These are phyloP conservation scores for Camellia lanceoleosa DNA, from an alignment of 148 eudicot genomes.

Conservation along the genomic window DNA sequence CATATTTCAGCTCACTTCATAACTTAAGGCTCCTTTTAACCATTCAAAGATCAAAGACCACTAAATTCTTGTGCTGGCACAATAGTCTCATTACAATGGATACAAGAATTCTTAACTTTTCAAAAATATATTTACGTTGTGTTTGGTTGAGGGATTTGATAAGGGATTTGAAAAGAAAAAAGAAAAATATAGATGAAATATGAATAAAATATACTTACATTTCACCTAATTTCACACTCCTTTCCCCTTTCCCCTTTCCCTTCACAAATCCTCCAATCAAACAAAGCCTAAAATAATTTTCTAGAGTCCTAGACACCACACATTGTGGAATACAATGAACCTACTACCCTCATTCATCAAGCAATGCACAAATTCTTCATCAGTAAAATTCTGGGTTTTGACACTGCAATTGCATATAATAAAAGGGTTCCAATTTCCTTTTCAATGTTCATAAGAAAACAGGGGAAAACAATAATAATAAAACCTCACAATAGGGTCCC, in stretches of 20 bases:
- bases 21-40: background rate
- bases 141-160: too few relatives aligned
- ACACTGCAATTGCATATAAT: background rate
- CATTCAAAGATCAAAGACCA: background rate
- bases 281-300: background rate
- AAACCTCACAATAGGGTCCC: background rate
- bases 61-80: background rate
- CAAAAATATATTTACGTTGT: background rate
- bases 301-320: background rate
- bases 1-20: background rate
- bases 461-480: background rate
- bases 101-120: background rate
- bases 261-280: too few relatives aligned
- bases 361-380: background rate
- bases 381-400: background rate
- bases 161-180: too few relatives aligned
- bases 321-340: background rate
- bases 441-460: background rate
- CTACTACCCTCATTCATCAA: background rate
- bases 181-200: too few relatives aligned
- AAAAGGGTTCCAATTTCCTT: background rate
- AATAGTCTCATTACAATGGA: background rate
- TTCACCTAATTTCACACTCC: too few relatives aligned
- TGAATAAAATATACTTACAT: too few relatives aligned
- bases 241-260: too few relatives aligned